Percentiles rank a stretch among this genome's conserved stretches.
phyloP scores from a whole-genome alignment of 1,284 basidiomycete species.

The Trichosporon sp. region DNA sequence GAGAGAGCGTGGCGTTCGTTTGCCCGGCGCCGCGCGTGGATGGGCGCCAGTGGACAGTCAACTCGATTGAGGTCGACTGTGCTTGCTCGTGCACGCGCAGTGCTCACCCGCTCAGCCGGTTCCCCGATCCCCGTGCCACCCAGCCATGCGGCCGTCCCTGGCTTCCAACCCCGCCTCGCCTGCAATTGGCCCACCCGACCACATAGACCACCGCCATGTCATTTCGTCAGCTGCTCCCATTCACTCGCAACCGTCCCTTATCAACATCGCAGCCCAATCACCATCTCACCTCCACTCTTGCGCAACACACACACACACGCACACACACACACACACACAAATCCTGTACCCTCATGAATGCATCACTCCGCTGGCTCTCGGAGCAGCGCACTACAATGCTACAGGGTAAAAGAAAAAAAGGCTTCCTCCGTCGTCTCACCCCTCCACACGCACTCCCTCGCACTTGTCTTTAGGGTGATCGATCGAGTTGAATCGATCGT shows the following conservation, averaged over 20 bases:
- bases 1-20: slow-evolving; percentile 12
- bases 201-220: not conserved
- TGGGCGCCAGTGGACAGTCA: not conserved
- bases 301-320: not conserved
- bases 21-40: slow-evolving; percentile 11
- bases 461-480: slow-evolving; percentile 19
- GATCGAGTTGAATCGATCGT: slow-evolving; percentile 32
- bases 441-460: slow-evolving; percentile 27
- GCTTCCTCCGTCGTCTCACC: slow-evolving; percentile 12
- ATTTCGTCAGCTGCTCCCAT: slow-evolving; percentile 14
- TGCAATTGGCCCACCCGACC: not conserved
- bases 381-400: slow-evolving; percentile 22
- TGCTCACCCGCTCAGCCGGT: not conserved
- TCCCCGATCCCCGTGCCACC: slow-evolving; percentile 9
- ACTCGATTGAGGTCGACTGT: no score
- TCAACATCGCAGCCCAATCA: not conserved
- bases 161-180: not conserved
- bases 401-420: slow-evolving; percentile 19
- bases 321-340: not conserved
- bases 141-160: not conserved
- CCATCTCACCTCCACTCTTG: slow-evolving; percentile 2
- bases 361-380: slow-evolving; percentile 30
- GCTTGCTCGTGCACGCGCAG: not conserved
- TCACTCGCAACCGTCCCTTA: not conserved
- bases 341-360: slow-evolving; percentile 6